phyloP scores from a whole-genome alignment of 139 green algal species.

The Nannochloris sp. region DNA sequence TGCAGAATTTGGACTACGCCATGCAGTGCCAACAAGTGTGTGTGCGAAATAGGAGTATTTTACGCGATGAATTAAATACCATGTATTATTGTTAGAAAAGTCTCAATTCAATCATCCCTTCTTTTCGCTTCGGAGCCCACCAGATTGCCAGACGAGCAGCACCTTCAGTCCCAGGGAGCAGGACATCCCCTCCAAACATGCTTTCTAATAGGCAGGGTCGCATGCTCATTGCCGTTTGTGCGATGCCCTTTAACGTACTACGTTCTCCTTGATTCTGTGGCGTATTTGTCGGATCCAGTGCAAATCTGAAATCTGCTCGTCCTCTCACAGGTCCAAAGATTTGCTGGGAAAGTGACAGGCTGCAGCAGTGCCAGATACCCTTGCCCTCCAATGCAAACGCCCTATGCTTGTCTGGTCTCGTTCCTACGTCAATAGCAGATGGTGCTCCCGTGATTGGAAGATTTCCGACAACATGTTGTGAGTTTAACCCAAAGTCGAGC shows the following conservation, averaged over 20 bases:
- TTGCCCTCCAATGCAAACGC: conserved; percentile 56
- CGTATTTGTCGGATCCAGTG: conserved; percentile 33
- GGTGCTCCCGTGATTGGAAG: conserved; percentile 7
- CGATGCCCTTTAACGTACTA: conserved; percentile 25
- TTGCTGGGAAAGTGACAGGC: conserved; percentile 56
- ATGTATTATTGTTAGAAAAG: conserved; percentile 28
- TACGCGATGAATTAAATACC: neutral
- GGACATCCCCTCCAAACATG: conserved; percentile 41
- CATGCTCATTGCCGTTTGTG: conserved; percentile 31
- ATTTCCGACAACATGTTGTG: conserved; percentile 21
- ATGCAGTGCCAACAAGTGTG: neutral
- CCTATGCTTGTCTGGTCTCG: conserved; percentile 21
- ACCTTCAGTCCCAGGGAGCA: conserved; percentile 47
- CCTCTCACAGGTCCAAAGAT: conserved; percentile 58
- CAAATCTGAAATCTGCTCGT: conserved; percentile 50
- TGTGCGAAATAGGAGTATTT: no score
- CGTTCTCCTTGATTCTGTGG: conserved; percentile 27
- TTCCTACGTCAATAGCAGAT: conserved; percentile 5
- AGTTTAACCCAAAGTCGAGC: conserved; percentile 45
- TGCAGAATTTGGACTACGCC: neutral
- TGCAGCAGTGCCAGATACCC: conserved; percentile 59
- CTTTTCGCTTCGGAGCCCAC: conserved; percentile 43
- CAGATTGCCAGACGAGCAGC: conserved; percentile 49
- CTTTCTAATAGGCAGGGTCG: conserved; percentile 46
- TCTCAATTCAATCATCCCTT: conserved; percentile 55